Base-by-base conservation (phyloP, 352 stramenopile genomes). In the Phytophthora quininea region DNA sequence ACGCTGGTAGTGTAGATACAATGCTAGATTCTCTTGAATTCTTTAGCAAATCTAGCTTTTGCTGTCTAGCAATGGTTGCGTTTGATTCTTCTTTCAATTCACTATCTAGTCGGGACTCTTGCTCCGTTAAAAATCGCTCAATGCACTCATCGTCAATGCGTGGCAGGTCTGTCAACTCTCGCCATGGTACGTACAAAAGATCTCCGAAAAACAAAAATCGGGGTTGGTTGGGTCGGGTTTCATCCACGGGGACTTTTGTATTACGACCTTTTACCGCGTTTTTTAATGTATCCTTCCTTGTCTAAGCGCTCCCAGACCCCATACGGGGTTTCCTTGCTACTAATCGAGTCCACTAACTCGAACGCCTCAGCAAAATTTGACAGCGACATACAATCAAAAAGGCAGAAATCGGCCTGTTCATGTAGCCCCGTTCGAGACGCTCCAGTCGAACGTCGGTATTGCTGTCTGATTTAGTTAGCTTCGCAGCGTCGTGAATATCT, bases 31-130 rank as follows among this genome's bases (percentile, higher is more conserved):
- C 19, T n/a, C 7, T 30, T 3, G 33, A 55, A 24, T 5, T 37
- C 19, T 62, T 62, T 5, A 62, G 8, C 9, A 62, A n/a, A 50
- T 62, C 33, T 15, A 62, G n/a, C 19, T 62, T 27, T 27, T 62
- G 15, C 14, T 62, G 45, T 9, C 55, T 14, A 38, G 30, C 33
- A 4, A 62, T 19, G 32, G 47, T 62, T 37, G 43, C 45, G 48
- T 62, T 62, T 2, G 43, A 54, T 32, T 62, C 55, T 54, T 55
- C 30, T 38, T 5, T 14, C 32, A 62, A 9, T 29, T 62, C 55
- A 14, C 45, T 24, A 35, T 54, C 12, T 15, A 40, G 35, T 40
- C 10, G 35, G 6, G 6, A 6, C 6, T 40, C 35, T 40, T 11
- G 35, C 35, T 40, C 35, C 43, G 19, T 24, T 10, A 49, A 49